Base-by-base conservation (phyloP, 257 asterid genomes). In the Salvia hispanica region DNA sequence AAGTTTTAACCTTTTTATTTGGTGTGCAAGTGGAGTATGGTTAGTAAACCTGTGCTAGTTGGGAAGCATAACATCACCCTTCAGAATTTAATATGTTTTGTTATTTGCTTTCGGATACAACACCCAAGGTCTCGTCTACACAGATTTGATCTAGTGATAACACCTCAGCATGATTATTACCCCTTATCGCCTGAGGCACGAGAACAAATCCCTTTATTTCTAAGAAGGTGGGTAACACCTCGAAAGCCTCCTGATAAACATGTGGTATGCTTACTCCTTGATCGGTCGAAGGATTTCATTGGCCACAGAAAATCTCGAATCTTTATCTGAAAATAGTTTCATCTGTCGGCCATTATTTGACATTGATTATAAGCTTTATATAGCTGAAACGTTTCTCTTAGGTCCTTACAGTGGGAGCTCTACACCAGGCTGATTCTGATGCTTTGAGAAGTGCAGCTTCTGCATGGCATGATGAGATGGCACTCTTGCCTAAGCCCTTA, bases 401-500 rank as follows among this genome's bases (percentile, higher is more conserved):
- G 97, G 86, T 91, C 69, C 90, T 86, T 66, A 91, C 98, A 7
- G 73, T 89, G 61, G 95, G 98, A 53, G 92, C 96, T 54, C 93
- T 91, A 76, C 98, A 91, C 80, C 87, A 60, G 73, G 91, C 80
- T 69, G 91, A 91, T 84, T 80, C 85, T 75, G 72, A 64, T 76
- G 80, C 91, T 62, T 83, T 89, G 80, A 81, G 74, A 76, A 75
- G 54, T 71, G 90, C 98, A 52, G 90, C 96, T 74, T 79, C 83
- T 67, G 67, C 76, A 61, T 87, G 96, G 95, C 92, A 89, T 50
- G 84, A 84, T 48, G 84, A 85, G 78, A 77, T 89, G 77, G 76
- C 86, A 67, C 33, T 55, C 43, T 62, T 85, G 79, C 95, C 88
- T 16, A 87, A 80, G 63, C 31, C 31, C 31, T 25, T 25, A 25